phyloP scores from a whole-genome alignment of 192 early-diverging fungal species.

The Gaertneriomyces semiglobifer region DNA sequence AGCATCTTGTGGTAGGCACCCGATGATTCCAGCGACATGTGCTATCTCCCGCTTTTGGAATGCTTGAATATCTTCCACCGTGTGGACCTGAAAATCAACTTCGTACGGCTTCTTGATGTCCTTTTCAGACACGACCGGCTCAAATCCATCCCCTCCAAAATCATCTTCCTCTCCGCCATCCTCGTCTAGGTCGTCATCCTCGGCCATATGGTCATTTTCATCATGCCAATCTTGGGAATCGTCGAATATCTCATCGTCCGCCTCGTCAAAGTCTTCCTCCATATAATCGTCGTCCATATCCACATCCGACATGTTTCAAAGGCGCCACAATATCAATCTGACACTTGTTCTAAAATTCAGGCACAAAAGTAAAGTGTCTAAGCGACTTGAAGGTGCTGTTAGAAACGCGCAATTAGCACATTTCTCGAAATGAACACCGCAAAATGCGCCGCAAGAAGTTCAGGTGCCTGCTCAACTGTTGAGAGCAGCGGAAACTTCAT shows the following conservation, averaged over 20 bases:
- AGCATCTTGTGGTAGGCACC: slow-evolving; percentile 61
- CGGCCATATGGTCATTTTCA: slow-evolving; percentile 19
- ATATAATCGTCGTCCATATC: slow-evolving; percentile 27
- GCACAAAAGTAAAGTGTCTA: no score
- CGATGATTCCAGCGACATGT: slow-evolving; percentile 73
- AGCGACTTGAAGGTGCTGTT: no score
- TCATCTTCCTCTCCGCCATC: slow-evolving; percentile 47
- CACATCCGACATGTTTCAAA: slow-evolving; percentile 25
- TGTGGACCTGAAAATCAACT: slow-evolving; percentile 70
- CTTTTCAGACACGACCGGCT: slow-evolving; percentile 55
- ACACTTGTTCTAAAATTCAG: no score
- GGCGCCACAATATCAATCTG: no score
- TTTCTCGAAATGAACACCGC: no score
- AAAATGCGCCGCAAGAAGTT: no score
- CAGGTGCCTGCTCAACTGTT: no score
- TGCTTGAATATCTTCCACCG: slow-evolving; percentile 53
- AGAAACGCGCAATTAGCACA: no score
- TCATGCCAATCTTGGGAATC: neutral
- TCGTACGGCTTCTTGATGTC: slow-evolving; percentile 65
- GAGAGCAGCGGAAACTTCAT: no score
- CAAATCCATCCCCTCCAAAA: slow-evolving; percentile 56
- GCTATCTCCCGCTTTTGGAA: slow-evolving; percentile 64
- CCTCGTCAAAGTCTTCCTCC: slow-evolving; percentile 8
- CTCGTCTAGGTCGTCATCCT: slow-evolving; percentile 35
- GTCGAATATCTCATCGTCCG: slow-evolving; percentile 15